Conservation (phyloP, 495 filamentous ascomycete genomes). For the Aspergillus diversus region DNA sequence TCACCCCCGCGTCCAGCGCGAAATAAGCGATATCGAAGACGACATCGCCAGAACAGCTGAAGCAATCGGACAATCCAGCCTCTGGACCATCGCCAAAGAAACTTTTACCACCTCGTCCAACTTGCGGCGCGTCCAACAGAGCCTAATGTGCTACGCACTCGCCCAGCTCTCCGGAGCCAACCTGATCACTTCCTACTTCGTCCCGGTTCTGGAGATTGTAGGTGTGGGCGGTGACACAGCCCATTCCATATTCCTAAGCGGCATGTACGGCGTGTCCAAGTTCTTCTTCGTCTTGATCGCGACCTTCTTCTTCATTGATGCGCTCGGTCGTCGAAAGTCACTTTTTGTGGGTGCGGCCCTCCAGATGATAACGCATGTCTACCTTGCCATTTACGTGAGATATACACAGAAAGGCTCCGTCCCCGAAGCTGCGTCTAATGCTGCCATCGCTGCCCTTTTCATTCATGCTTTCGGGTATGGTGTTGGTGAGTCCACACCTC, state of each 20-base stretch:
- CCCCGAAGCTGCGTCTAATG: slow-evolving; percentile 8
- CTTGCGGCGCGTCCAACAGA: slow-evolving; percentile 29
- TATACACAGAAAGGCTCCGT: neutral
- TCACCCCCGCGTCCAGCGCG: slow-evolving; percentile 28
- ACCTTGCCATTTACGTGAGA: slow-evolving; percentile 25
- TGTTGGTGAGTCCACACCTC: neutral
- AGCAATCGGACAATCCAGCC: neutral
- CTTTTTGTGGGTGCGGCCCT: slow-evolving; percentile 23
- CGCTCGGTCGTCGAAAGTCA: slow-evolving; percentile 21
- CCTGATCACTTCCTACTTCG: slow-evolving; percentile 26
- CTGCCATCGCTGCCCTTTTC: slow-evolving; percentile 21
- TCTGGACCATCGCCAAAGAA: slow-evolving; percentile 20
- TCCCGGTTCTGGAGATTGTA: slow-evolving; percentile 22
- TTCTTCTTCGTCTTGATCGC: slow-evolving; percentile 36
- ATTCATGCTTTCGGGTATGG: slow-evolving; percentile 18
- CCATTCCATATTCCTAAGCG: slow-evolving; percentile 19
- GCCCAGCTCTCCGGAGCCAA: slow-evolving; percentile 37
- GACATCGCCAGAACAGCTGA: neutral
- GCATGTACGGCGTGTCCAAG: slow-evolving; percentile 27
- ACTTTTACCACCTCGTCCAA: slow-evolving; percentile 22
- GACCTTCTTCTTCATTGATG: slow-evolving; percentile 26
- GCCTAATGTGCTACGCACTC: slow-evolving; percentile 25
- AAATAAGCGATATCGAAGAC: slow-evolving; percentile 32
- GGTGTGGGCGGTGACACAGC: slow-evolving; percentile 9
- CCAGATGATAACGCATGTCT: slow-evolving; percentile 25